Evolutionary conservation across 2,329 filamentous ascomycete species (phyloP), one percentile per base, ranked within the genome.

Genomic region (Aureobasidium lini): DNA sequence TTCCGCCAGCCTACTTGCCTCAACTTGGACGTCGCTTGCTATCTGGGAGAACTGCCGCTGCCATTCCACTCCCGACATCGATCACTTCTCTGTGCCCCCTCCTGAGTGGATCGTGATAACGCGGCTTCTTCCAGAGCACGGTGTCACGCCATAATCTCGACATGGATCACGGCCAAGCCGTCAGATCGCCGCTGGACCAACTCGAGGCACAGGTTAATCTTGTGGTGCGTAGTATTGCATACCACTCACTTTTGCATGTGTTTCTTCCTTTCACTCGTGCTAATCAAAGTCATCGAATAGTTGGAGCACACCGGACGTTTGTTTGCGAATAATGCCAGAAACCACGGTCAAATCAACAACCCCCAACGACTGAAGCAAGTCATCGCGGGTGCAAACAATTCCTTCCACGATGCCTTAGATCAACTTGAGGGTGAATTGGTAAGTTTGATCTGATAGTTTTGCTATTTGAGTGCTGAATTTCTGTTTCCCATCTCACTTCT

Each of bases 361-460:
- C 64, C 68, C 31, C 60, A 63, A n/a, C 66, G 74, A 62, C 70
- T 75, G 53, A 71, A 69, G 59, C 64, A 69, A 32, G 61, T 67
- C 13, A 62, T 81, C 13, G 73, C 77, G 2, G 66, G 65, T 15
- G 75, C 76, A 31, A 68, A 71, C 15, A 69, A 71, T 36, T 69
- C 73, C 63, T 81, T 78, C 62, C 76, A 81, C 64, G 72, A 77
- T 48, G 74, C 76, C n/a, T 73, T 81, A n/a, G 78, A 81, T 67
- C 71, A 76, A 60, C 71, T 81, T 13, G 78, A 80, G 64, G 71
- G 72, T 46, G 73, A 80, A 57, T 66, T 81, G 42, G 73, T 75
- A 64, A 28, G 71, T 64, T 1, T n/a, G n/a, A n/a, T n/a, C 1
- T 34, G 18, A 34, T 8, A 8, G 6, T 23, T 44, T 13, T 40